Evolutionary conservation across 345 rosid species (phyloP).

Genomic region (Bruguiera sexangula): DNA sequence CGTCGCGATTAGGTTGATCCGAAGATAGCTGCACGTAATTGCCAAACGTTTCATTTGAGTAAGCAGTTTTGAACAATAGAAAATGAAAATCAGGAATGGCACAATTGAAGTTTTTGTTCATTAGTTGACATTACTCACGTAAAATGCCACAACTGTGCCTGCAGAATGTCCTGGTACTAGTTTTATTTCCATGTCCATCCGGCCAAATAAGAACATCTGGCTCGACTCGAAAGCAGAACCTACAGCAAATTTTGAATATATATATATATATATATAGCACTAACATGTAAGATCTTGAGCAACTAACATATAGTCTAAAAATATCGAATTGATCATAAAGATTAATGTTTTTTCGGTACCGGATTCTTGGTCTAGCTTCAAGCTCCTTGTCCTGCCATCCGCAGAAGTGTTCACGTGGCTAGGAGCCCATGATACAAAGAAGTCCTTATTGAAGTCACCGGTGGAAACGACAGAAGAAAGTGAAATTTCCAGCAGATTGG

Average conservation of each 20-base stretch:
- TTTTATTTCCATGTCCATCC: constrained; percentile 72
- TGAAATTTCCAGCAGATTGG: constrained; percentile 34
- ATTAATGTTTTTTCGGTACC: constrained; percentile 32
- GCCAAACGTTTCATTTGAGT: background rate
- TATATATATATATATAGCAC: background rate
- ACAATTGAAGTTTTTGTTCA: no score
- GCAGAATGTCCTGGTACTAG: constrained; percentile 77
- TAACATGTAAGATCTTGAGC: background rate
- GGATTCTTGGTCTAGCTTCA: constrained; percentile 71
- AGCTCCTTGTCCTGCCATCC: constrained; percentile 60
- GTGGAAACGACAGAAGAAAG: constrained; percentile 55
- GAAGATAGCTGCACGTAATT: constrained; percentile 49
- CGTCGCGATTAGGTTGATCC: constrained; percentile 69
- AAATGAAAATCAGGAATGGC: background rate
- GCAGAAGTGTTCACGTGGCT: constrained; percentile 60
- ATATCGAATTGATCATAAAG: background rate
- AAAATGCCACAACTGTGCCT: constrained; percentile 76
- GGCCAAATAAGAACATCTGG: constrained; percentile 69
- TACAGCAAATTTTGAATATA: constrained; percentile 10
- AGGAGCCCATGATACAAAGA: constrained; percentile 75
- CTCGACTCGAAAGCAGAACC: constrained; percentile 75
- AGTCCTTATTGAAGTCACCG: constrained; percentile 61
- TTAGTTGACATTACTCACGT: constrained; percentile 37
- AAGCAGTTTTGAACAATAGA: background rate
- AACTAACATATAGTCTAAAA: background rate